A percentile compares a stretch with the other conserved stretches of the same genome.
Evolutionary conservation across 257 asterid species (phyloP).

Genomic region (Gentiana dahurica): DNA sequence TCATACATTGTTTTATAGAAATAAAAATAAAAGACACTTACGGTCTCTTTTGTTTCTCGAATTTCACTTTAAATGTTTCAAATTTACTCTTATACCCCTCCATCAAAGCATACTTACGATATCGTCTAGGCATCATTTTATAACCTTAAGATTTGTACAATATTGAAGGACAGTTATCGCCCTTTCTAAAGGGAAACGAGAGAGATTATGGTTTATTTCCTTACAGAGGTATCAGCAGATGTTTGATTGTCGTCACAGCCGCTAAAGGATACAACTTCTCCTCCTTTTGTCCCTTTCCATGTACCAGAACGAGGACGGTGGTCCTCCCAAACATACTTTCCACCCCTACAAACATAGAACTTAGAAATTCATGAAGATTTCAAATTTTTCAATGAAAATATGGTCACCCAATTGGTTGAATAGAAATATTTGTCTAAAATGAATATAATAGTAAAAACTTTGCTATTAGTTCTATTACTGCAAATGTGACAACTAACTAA

Average conservation of each 20-base stretch:
- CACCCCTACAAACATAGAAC: constrained; percentile 36
- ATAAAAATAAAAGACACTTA: too few relatives aligned
- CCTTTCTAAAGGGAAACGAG: background rate
- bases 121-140: too few relatives aligned
- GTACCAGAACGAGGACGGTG: constrained; percentile 87
- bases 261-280: constrained; percentile 91
- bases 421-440: background rate
- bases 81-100: too few relatives aligned
- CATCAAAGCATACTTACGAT: too few relatives aligned
- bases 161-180: too few relatives aligned
- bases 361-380: background rate
- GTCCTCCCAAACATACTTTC: constrained; percentile 81
- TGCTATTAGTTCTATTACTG: too few relatives aligned
- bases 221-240: constrained; percentile 80
- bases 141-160: too few relatives aligned
- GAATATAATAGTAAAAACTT: too few relatives aligned
- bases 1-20: too few relatives aligned
- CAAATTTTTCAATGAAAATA: background rate
- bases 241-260: constrained; percentile 95
- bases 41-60: too few relatives aligned
- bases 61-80: too few relatives aligned
- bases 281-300: constrained; percentile 97
- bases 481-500: too few relatives aligned
- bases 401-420: constrained; percentile 1
- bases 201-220: constrained; percentile 3